Conservation (phyloP, 139 green algal genomes). For the Haematococcus lacustris region DNA sequence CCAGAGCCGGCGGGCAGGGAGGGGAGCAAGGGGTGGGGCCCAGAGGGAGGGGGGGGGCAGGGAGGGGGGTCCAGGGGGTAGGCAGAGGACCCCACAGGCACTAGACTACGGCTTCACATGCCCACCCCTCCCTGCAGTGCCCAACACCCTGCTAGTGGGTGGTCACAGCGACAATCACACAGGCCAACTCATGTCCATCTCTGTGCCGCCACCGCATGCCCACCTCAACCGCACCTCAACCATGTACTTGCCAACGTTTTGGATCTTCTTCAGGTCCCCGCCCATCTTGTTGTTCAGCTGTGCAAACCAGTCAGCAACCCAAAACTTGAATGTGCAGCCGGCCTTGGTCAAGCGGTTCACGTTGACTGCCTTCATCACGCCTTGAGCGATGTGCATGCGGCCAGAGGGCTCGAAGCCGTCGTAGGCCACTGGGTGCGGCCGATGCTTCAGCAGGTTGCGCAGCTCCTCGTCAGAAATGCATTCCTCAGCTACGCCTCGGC, state of each 20-base stretch:
- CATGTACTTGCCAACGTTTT: constrained; percentile 93
- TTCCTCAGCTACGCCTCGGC: constrained; percentile 80
- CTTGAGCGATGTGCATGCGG: constrained; percentile 96
- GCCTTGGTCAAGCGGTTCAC: constrained; percentile 96
- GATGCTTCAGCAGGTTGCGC: constrained; percentile 74
- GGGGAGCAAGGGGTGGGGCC: too few species aligned
- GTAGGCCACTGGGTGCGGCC: constrained; percentile 78
- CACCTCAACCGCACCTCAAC: constrained; percentile 68
- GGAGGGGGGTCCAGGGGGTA: too few species aligned
- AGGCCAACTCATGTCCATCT: too few species aligned
- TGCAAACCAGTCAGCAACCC: constrained; percentile 83
- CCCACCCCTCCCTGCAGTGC: too few species aligned
- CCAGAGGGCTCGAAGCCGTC: constrained; percentile 98
- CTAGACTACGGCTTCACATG: too few species aligned
- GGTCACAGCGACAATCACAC: too few species aligned
- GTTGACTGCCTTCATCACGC: constrained; percentile 97
- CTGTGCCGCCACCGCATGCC: too few species aligned
- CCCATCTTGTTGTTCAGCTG: constrained; percentile 57
- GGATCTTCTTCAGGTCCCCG: constrained; percentile 99
- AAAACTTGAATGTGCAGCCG: constrained; percentile 95
- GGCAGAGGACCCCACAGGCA: too few species aligned
- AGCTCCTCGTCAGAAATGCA: constrained; percentile 93
- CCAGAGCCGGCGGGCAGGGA: too few species aligned
- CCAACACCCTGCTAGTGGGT: too few species aligned
- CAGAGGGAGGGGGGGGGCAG: too few species aligned